Evolutionary conservation across 768 basidiomycete species (phyloP).

Genomic region (Rhizopogon sp.): DNA sequence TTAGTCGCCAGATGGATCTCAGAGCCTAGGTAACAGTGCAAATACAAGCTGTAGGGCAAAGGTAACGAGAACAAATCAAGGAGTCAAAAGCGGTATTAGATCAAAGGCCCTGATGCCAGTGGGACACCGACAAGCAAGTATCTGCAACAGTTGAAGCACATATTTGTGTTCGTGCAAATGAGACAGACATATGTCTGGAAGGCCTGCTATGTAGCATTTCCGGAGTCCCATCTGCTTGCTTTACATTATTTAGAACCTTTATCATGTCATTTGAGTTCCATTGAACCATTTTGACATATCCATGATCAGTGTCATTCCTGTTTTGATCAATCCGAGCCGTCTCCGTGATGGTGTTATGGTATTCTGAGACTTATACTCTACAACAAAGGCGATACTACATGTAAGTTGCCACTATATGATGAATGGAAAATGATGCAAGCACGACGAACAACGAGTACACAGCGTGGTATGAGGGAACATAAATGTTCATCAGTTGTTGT

Average conservation of each 20-base stretch:
- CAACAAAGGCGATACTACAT: slow-evolving; percentile 1
- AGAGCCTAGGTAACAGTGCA: no score
- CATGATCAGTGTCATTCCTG: background rate
- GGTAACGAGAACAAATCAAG: no score
- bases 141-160: no score
- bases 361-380: background rate
- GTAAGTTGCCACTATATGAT: slow-evolving; percentile 1
- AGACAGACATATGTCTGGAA: no score
- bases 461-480: background rate
- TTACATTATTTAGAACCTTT: background rate
- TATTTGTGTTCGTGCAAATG: no score
- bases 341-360: background rate
- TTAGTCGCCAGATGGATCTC: no score
- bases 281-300: background rate
- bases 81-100: no score
- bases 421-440: background rate
- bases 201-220: no score
- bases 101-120: no score
- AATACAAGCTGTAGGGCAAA: no score
- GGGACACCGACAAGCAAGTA: no score
- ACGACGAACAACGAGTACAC: background rate
- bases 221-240: no score
- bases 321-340: background rate
- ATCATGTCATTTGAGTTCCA: background rate
- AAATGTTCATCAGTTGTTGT: background rate